Conservation (phyloP, 2,329 filamentous ascomycete species). For the Fusarium odoratissimum region DNA sequence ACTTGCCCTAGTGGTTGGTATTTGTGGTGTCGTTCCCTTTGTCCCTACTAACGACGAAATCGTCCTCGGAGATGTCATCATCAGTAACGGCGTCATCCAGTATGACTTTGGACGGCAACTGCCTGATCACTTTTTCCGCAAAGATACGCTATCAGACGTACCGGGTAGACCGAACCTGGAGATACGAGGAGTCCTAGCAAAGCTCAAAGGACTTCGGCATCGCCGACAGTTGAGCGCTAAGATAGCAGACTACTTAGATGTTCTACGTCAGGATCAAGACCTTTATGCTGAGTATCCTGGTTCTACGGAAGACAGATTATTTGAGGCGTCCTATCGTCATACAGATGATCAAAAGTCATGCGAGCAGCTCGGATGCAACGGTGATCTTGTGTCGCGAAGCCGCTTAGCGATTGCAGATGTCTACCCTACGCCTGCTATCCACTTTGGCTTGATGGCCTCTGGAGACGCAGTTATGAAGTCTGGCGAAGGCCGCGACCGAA, state of each 20-base stretch:
- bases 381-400: too few species aligned
- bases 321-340: neutral
- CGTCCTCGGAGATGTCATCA: neutral
- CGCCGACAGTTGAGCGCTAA: too few species aligned
- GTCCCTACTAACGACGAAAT: fast-evolving
- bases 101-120: neutral
- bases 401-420: too few species aligned
- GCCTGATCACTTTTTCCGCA: neutral
- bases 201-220: neutral
- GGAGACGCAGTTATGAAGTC: too few species aligned
- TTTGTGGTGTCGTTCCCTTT: neutral
- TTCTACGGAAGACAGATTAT: neutral
- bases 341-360: neutral
- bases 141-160: neutral
- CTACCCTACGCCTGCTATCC: too few species aligned
- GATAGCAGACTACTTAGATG: too few species aligned
- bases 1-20: neutral
- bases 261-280: too few species aligned
- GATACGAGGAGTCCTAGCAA: neutral
- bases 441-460: too few species aligned
- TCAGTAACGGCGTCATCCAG: neutral
- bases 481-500: too few species aligned
- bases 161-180: neutral
- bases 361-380: neutral
- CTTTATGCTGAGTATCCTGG: too few species aligned